A percentile compares a stretch with the other conserved stretches of the same genome.
Evolutionary conservation across 768 basidiomycete genomes (phyloP).

Genomic region (button mushroom (Agaricus bisporus)): DNA sequence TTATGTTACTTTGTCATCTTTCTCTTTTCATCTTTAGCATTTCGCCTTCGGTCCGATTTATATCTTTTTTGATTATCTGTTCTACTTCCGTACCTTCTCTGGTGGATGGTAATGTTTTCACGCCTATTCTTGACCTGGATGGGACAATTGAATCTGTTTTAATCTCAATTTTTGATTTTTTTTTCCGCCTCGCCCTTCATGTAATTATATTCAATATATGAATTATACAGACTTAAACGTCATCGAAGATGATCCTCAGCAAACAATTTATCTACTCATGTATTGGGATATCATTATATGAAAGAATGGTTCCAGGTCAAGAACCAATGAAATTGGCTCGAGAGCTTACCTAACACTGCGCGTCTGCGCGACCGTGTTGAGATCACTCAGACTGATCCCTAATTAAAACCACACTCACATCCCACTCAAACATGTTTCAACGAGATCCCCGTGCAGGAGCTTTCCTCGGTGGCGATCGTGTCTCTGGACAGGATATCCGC

Average conservation of each 20-base stretch:
- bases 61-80: background rate
- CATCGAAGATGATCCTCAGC: background rate
- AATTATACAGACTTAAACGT: background rate
- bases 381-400: slow-evolving; percentile 7
- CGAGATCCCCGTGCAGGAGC: slow-evolving; percentile 88
- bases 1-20: slow-evolving; percentile 1
- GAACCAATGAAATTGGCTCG: too few species aligned
- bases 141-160: background rate
- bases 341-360: background rate
- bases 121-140: background rate
- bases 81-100: background rate
- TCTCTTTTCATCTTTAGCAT: background rate
- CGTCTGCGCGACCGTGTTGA: background rate
- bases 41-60: slow-evolving; percentile 3
- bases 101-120: background rate
- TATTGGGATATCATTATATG: background rate
- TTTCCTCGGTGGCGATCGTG: slow-evolving; percentile 90
- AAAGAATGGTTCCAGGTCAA: background rate
- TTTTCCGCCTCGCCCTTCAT: background rate
- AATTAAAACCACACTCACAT: slow-evolving; percentile 7
- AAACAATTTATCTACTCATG: background rate
- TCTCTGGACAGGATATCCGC: slow-evolving; percentile 92
- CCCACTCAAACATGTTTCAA: slow-evolving; percentile 59
- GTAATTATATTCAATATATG: slow-evolving; percentile 1
- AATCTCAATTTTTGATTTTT: background rate